Evolutionary conservation across 352 stramenopile species (phyloP).

Genomic region (Pythium sp.): DNA sequence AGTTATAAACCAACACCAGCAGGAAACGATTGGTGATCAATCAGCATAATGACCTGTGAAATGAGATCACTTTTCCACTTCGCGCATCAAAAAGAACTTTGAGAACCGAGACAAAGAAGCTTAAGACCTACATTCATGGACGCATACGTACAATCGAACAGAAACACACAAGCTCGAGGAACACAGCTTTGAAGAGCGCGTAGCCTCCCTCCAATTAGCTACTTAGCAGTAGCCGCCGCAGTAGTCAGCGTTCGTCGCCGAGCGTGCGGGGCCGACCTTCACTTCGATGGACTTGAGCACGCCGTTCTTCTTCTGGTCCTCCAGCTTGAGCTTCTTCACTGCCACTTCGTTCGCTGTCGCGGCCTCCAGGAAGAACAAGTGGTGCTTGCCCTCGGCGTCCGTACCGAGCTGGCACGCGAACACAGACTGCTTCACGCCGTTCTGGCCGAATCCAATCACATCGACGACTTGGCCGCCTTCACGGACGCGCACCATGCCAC

Average conservation of each 20-base stretch:
- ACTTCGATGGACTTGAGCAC: slow-evolving; percentile 48
- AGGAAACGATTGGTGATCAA: not conserved
- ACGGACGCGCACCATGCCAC: slow-evolving; percentile 47
- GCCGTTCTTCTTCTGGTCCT: slow-evolving; percentile 34
- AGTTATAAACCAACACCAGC: too few species aligned
- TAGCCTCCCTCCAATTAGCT: not conserved
- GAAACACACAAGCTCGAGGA: not conserved
- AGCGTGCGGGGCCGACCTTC: slow-evolving; percentile 42
- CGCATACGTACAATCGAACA: not conserved
- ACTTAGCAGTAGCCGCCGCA: slow-evolving; percentile 63
- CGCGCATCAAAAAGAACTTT: too few species aligned
- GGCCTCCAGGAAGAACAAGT: slow-evolving; percentile 61
- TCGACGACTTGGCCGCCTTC: slow-evolving; percentile 57
- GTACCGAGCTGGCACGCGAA: slow-evolving; percentile 66
- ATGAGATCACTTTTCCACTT: not conserved
- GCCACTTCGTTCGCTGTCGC: slow-evolving; percentile 33
- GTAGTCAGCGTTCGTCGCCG: slow-evolving; percentile 35
- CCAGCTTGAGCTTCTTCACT: slow-evolving; percentile 38
- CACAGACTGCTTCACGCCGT: slow-evolving; percentile 47
- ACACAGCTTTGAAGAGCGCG: not conserved
- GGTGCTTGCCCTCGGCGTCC: slow-evolving; percentile 44
- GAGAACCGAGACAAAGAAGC: not conserved
- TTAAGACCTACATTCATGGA: not conserved
- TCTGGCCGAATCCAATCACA: slow-evolving; percentile 54
- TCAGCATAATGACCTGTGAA: not conserved